Evolutionary conservation across 352 stramenopile species (phyloP).

Genomic region (Salisapilia sapeloensis): DNA sequence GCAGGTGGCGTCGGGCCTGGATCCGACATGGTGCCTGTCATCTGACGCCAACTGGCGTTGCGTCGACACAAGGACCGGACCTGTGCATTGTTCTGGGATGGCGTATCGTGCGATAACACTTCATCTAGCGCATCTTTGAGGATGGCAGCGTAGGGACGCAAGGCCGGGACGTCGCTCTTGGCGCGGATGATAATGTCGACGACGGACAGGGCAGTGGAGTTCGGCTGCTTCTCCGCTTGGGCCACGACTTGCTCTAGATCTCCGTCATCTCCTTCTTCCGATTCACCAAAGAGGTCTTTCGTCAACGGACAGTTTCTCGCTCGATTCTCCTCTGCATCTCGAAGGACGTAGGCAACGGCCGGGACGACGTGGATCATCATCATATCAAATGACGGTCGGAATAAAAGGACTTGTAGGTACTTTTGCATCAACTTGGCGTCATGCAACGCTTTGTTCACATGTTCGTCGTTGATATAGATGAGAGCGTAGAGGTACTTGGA

Average conservation of each 20-base stretch:
- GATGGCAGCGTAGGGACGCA: constrained; percentile 60
- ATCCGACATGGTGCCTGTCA: constrained; percentile 2
- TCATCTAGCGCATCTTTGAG: constrained; percentile 66
- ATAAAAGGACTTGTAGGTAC: constrained; percentile 50
- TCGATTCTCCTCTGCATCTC: constrained; percentile 40
- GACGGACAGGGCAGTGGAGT: constrained; percentile 13
- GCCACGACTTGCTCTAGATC: too few species aligned
- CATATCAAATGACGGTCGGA: constrained; percentile 67
- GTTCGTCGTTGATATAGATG: constrained; percentile 40
- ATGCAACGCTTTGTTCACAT: constrained; percentile 49
- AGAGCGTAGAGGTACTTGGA: constrained; percentile 73
- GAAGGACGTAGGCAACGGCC: constrained; percentile 60
- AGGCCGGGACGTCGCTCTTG: constrained; percentile 38
- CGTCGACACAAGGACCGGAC: constrained; percentile 57
- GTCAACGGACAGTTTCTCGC: constrained; percentile 56
- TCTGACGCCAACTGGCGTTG: constrained; percentile 21
- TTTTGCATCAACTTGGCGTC: constrained; percentile 29
- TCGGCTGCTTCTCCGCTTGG: background rate
- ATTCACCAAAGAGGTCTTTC: constrained; percentile 39
- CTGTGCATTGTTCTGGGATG: constrained; percentile 50
- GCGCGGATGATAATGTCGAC: constrained; percentile 34
- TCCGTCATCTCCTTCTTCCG: constrained; percentile 15
- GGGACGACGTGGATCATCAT: constrained; percentile 74
- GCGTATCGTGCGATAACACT: constrained; percentile 33
- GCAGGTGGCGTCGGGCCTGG: constrained; percentile 2